Evolutionary conservation across 345 rosid species (phyloP), one percentile per base, ranked within the genome.

Genomic region (Zanthoxylum bungeanum): DNA sequence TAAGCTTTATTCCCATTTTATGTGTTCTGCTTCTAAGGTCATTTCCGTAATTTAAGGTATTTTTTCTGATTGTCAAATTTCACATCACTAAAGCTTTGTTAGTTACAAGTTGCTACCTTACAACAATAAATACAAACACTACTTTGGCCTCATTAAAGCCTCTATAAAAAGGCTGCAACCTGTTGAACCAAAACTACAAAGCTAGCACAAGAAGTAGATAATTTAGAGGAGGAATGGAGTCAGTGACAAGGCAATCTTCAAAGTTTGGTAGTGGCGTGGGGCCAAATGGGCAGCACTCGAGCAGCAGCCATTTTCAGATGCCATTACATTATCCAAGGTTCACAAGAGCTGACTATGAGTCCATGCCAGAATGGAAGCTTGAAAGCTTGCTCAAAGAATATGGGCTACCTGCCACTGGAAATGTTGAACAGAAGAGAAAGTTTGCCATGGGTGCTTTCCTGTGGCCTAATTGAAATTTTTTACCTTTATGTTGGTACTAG

Each of bases 381-480:
- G 85, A 84, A 66, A 70, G 82, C 47, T 36, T 84, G 71, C 75
- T 84, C n/a, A 76, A 42, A 27, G 67, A 79, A 30, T 84, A 81
- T 37, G 84, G 87, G 12, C 46, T 40, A 5, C 17, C 72, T 84
- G 9, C 75, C 83, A 2, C n/a, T 10, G 85, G 85, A 53, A 79
- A 78, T 70, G 76, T 71, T 17, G 37, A 74, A 0, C 64, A 74
- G 62, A 82, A 82, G 82, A 78, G 88, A 30, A 74, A 72, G 57
- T 85, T 82, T 65, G 86, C 88, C 68, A 78, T 80, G 78, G 88
- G 84, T 19, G 81, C 86, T 53, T 82, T 82, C 71, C 83, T 78
- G 2, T 85, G 88, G 86, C 78, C 79, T 39, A 58, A 70, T 39
- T 78, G n/a, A n/a, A n/a, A n/a, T n/a, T n/a, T n/a, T n/a, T n/a